phyloP scores from a whole-genome alignment of 140 eudicot species.

The Cichorium intybus region DNA sequence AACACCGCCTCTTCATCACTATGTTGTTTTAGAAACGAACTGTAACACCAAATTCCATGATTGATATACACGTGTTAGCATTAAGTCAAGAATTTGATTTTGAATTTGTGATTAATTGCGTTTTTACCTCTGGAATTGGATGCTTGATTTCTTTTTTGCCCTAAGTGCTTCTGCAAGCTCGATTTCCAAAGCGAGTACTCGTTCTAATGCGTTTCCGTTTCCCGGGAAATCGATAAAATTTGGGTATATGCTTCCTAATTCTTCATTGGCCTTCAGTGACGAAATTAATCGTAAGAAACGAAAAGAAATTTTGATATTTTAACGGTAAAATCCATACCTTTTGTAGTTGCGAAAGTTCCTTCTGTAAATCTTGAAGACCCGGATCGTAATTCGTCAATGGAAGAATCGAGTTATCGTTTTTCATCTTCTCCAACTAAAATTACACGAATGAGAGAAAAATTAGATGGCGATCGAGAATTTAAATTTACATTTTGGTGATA shows the following conservation, averaged over 20 bases:
- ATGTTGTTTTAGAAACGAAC: slow-evolving; percentile 93
- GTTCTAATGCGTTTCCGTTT: slow-evolving; percentile 78
- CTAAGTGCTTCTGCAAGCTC: slow-evolving; percentile 95
- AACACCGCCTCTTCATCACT: slow-evolving; percentile 81
- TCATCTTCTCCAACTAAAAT: slow-evolving; percentile 82
- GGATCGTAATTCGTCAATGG: slow-evolving; percentile 43
- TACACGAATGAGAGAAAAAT: not conserved
- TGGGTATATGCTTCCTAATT: slow-evolving; percentile 73
- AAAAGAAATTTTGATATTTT: not conserved
- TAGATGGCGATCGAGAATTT: slow-evolving; percentile 1
- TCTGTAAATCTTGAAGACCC: slow-evolving; percentile 49
- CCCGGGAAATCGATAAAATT: slow-evolving; percentile 49
- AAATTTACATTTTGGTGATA: not conserved
- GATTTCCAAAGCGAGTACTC: slow-evolving; percentile 93
- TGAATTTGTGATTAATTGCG: not conserved
- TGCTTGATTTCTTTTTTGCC: slow-evolving; percentile 64
- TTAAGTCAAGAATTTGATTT: not conserved
- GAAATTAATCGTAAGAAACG: not conserved
- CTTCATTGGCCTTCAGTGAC: slow-evolving; percentile 63
- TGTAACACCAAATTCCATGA: slow-evolving; percentile 12
- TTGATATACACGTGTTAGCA: not conserved
- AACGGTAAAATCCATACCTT: slow-evolving; percentile 40
- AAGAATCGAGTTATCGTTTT: slow-evolving; percentile 57
- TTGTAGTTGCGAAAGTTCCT: slow-evolving; percentile 57
- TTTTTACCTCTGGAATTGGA: slow-evolving; percentile 83